Percentiles rank a stretch among this genome's conserved stretches.
phyloP scores from a whole-genome alignment of 2,329 filamentous ascomycete genomes.

The Sordariomycetes sp. region DNA sequence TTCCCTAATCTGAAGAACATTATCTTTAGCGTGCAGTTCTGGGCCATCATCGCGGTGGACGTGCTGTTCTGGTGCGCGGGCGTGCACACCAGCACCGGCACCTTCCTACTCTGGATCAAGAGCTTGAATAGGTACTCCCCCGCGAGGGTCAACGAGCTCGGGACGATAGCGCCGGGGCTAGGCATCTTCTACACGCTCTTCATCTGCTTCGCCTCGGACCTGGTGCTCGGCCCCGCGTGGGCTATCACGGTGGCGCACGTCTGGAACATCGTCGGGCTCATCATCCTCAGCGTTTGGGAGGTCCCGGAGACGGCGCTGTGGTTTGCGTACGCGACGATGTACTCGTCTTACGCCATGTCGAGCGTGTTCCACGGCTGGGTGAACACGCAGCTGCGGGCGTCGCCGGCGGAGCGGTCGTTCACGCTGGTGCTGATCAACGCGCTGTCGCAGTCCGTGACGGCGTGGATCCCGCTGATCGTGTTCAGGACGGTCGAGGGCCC shows the following conservation, averaged over 20 bases:
- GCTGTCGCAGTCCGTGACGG: conserved; percentile 42
- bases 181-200: conserved; percentile 46
- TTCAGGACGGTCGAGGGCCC: conserved; percentile 35
- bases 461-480: conserved; percentile 42
- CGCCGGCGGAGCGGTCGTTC: conserved; percentile 34
- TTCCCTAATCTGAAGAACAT: conserved; percentile 19
- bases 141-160: conserved; percentile 37
- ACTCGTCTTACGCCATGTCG: conserved; percentile 38
- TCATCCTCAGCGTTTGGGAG: conserved; percentile 44
- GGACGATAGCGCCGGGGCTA: conserved; percentile 38
- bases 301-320: conserved; percentile 42
- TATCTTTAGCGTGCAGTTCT: conserved; percentile 33
- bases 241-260: conserved; percentile 39
- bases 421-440: conserved; percentile 39
- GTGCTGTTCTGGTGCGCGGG: conserved; percentile 47
- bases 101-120: conserved; percentile 48
- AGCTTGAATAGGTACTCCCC: conserved; percentile 35
- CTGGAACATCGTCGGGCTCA: conserved; percentile 40
- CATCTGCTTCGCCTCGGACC: conserved; percentile 43
- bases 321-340: conserved; percentile 38
- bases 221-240: conserved; percentile 39
- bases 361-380: conserved; percentile 46
- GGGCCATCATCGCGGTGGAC: conserved; percentile 36
- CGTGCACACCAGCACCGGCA: conserved; percentile 33
- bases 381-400: conserved; percentile 35